A percentile compares a stretch with the other conserved stretches of the same genome.
Conservation (phyloP, 768 basidiomycete genomes). For the Leucocoprinus leucothites region DNA sequence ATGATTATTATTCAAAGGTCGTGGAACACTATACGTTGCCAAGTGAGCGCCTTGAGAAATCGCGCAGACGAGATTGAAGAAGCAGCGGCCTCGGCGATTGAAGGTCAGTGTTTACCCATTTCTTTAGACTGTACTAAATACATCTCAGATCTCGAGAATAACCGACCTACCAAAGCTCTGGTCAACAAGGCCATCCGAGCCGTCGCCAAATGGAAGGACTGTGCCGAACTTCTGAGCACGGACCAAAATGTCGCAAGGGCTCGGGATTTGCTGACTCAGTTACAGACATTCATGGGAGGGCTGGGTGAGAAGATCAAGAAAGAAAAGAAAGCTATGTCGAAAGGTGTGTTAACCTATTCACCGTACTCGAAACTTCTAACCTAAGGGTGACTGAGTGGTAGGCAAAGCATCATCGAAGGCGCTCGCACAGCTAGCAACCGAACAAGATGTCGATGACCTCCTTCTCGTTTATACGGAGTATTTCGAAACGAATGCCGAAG, state of each 20-base stretch:
- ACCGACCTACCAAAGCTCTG: neutral
- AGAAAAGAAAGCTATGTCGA: too few relatives aligned
- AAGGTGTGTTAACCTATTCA: too few relatives aligned
- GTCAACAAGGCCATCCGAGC: neutral
- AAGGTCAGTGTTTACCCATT: neutral
- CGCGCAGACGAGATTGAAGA: neutral
- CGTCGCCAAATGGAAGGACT: conserved; percentile 5
- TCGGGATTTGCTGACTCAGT: neutral
- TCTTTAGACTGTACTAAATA: too few relatives aligned
- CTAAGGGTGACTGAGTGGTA: too few relatives aligned
- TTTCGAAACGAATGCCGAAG: neutral
- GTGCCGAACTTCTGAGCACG: neutral
- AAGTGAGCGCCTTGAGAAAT: neutral
- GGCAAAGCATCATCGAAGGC: neutral
- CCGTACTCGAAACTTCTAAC: too few relatives aligned
- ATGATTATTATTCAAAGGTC: neutral
- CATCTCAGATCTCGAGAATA: neutral
- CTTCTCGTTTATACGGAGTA: neutral
- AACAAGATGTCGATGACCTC: neutral
- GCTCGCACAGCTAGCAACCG: neutral
- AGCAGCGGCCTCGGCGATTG: neutral
- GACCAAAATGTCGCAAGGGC: neutral
- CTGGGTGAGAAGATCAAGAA: too few relatives aligned
- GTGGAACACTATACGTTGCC: neutral
- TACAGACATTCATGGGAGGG: too few relatives aligned